Evolutionary conservation across 2,329 filamentous ascomycete species (phyloP).

Genomic region (Plenodomus tracheiphilus): DNA sequence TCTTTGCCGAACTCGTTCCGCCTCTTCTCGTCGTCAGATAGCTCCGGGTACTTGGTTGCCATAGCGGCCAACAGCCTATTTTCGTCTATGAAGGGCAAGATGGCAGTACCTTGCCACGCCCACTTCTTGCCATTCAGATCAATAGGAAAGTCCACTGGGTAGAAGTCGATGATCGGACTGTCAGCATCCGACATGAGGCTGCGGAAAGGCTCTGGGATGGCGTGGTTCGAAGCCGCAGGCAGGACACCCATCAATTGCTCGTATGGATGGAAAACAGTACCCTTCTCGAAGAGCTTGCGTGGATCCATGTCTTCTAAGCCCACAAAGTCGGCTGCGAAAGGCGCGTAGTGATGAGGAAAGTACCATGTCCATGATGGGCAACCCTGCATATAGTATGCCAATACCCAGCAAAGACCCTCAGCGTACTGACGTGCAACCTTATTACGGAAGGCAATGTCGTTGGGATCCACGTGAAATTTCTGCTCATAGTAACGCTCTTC

Average conservation of each 20-base stretch:
- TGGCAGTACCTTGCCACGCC: conserved; percentile 92
- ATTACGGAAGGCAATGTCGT: conserved; percentile 83
- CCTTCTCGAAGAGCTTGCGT: conserved; percentile 75
- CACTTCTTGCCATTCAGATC: conserved; percentile 98
- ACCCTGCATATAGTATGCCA: conserved; percentile 96
- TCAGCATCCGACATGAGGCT: conserved; percentile 84
- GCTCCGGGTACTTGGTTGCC: conserved; percentile 75
- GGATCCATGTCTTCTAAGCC: conserved; percentile 74
- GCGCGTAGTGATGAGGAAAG: conserved; percentile 97
- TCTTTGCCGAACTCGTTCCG: conserved; percentile 83
- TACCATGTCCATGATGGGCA: conserved; percentile 99
- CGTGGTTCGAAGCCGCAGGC: conserved; percentile 88
- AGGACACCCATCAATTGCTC: conserved; percentile 98
- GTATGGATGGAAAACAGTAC: conserved; percentile 84
- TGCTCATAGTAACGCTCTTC: conserved; percentile 95
- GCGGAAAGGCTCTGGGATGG: conserved; percentile 86
- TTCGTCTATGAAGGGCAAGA: conserved; percentile 96
- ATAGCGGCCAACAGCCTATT: conserved; percentile 81
- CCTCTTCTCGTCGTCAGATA: conserved; percentile 74
- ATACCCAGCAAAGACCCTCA: conserved; percentile 91
- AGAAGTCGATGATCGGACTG: conserved; percentile 95
- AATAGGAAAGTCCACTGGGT: conserved; percentile 89
- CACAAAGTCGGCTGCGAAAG: conserved; percentile 93
- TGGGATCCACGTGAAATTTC: conserved; percentile 84
- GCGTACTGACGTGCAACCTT: conserved; percentile 90